Evolutionary conservation across 495 filamentous ascomycete species (phyloP).

Genomic region (Penicillium flavigenum): DNA sequence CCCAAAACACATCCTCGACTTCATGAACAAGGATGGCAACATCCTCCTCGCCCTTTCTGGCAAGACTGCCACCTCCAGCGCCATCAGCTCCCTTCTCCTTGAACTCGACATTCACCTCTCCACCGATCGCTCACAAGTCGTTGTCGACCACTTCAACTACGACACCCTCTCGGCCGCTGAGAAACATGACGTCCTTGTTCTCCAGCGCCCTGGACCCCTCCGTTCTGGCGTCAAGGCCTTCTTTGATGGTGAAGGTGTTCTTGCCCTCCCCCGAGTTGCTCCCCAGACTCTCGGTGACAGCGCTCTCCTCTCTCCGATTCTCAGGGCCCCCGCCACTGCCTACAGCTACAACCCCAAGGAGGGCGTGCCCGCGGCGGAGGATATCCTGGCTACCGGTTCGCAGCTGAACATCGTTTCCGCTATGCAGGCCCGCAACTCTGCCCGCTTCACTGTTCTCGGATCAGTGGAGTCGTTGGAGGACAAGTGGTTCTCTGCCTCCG

Average conservation of each 20-base stretch:
- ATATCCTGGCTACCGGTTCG: constrained; percentile 76
- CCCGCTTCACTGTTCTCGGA: constrained; percentile 83
- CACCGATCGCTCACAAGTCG: constrained; percentile 74
- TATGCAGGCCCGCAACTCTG: constrained; percentile 89
- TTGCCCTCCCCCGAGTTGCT: constrained; percentile 78
- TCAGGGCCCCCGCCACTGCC: constrained; percentile 76
- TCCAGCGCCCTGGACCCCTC: constrained; percentile 60
- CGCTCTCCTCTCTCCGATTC: constrained; percentile 73
- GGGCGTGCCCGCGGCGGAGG: constrained; percentile 68
- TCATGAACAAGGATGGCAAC: constrained; percentile 88
- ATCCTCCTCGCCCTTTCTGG: constrained; percentile 84
- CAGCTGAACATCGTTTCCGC: constrained; percentile 81
- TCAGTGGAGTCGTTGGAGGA: constrained; percentile 83
- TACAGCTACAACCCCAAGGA: constrained; percentile 97
- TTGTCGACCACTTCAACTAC: constrained; percentile 95
- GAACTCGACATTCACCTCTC: constrained; percentile 91
- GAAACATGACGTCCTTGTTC: constrained; percentile 83
- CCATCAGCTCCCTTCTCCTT: constrained; percentile 78
- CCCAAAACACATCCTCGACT: constrained; percentile 82
- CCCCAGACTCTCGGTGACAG: constrained; percentile 78
- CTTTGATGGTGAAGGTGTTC: constrained; percentile 66
- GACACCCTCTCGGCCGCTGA: constrained; percentile 73
- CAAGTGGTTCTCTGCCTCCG: constrained; percentile 83
- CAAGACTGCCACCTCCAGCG: constrained; percentile 67
- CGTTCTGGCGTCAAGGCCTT: constrained; percentile 73